These are phyloP conservation scores for Phytophthora colocasiae DNA, from an alignment of 352 stramenopile species.

Conservation along the genomic window DNA sequence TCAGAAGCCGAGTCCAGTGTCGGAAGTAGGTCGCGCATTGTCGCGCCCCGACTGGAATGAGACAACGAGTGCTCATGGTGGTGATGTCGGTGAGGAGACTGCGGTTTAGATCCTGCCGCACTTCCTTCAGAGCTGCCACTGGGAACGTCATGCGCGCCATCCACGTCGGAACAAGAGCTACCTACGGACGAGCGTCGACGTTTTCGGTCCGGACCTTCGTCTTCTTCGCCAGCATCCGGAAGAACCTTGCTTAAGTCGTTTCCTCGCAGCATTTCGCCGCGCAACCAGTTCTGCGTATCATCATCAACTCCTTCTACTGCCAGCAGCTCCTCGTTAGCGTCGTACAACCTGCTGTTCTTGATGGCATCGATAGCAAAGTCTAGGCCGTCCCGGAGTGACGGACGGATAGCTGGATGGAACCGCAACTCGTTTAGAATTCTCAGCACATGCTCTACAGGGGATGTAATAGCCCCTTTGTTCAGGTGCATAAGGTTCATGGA, in stretches of 20 bases:
- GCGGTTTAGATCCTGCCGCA: constrained; percentile 1
- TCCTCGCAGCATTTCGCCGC: constrained; percentile 73
- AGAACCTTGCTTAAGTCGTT: constrained; percentile 78
- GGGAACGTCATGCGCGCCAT: constrained; percentile 8
- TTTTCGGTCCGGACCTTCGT: constrained; percentile 27
- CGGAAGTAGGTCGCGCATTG: constrained; percentile 73
- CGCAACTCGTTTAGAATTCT: constrained; percentile 76
- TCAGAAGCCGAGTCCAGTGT: constrained; percentile 64
- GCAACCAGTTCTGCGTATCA: constrained; percentile 88
- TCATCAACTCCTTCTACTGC: constrained; percentile 74
- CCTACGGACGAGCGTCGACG: constrained; percentile 28
- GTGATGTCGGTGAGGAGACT: constrained; percentile 24
- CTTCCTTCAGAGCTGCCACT: constrained; percentile 21
- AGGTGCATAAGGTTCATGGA: constrained; percentile 78
- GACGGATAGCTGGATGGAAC: constrained; percentile 74
- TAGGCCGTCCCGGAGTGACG: constrained; percentile 62
- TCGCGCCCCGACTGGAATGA: constrained; percentile 44
- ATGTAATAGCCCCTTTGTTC: constrained; percentile 70
- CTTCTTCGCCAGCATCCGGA: constrained; percentile 46
- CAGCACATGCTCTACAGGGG: constrained; percentile 83
- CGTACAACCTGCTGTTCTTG: constrained; percentile 88
- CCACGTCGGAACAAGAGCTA: constrained; percentile 30
- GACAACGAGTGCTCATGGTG: constrained; percentile 27
- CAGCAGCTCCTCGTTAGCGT: constrained; percentile 77
- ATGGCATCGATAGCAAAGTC: constrained; percentile 88